These are phyloP conservation scores for Harringtonia aguacate DNA, from an alignment of 2,329 filamentous ascomycete genomes.

Conservation along the genomic window DNA sequence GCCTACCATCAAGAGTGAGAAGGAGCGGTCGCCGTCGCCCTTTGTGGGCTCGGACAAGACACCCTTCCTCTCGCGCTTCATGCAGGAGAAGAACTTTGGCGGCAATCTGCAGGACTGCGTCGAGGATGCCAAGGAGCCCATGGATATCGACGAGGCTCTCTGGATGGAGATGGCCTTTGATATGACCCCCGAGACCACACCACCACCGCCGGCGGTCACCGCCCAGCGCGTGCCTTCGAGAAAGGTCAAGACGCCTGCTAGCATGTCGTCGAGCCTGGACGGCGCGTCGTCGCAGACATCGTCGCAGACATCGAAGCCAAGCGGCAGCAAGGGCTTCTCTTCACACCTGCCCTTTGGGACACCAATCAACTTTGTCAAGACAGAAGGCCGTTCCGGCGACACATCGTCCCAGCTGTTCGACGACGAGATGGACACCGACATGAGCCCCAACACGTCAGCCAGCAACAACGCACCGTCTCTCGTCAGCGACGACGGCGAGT, in stretches of 20 bases:
- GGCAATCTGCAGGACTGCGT: conserved; percentile 50
- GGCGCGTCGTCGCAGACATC: not conserved
- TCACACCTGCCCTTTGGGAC: conserved; percentile 29
- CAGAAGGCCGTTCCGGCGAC: conserved; percentile 12
- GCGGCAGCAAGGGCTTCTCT: conserved; percentile 46
- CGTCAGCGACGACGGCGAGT: conserved; percentile 72
- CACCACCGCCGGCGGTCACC: conserved; percentile 7
- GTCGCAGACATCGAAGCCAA: conserved; percentile 25
- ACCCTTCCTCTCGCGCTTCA: conserved; percentile 56
- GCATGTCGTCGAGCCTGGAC: conserved; percentile 21
- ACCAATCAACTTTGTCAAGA: conserved; percentile 12
- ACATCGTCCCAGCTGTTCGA: conserved; percentile 32
- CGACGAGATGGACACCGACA: conserved; percentile 42
- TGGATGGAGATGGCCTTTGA: conserved; percentile 45
- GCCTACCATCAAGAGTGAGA: not conserved
- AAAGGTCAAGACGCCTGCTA: conserved; percentile 38
- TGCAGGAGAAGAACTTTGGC: conserved; percentile 50
- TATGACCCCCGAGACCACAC: conserved; percentile 20
- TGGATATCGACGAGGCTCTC: conserved; percentile 31
- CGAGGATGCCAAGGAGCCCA: conserved; percentile 45
- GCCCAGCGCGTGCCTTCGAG: conserved; percentile 50
- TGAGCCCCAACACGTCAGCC: conserved; percentile 58
- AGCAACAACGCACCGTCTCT: conserved; percentile 71
- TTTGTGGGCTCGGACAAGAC: conserved; percentile 47
- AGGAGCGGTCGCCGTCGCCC: conserved; percentile 8